Conservation (phyloP, 2,329 filamentous ascomycete species). For the Neocucurbitaria cava region DNA sequence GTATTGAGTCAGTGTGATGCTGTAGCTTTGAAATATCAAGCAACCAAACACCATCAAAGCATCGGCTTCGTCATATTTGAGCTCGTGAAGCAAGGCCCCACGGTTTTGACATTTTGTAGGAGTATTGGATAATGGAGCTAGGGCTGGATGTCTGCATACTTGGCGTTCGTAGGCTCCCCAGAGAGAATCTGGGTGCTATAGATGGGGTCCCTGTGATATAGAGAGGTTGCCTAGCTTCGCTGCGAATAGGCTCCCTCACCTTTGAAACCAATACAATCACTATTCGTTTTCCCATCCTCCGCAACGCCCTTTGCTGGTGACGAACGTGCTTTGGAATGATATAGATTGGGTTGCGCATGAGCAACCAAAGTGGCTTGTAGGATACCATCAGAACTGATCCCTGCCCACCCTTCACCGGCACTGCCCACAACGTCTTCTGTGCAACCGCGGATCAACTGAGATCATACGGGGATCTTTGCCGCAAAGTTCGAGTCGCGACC, state of each 20-base stretch:
- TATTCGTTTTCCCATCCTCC: not conserved
- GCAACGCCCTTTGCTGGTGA: not conserved
- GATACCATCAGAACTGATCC: conserved; percentile 14
- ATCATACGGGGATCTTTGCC: conserved; percentile 22
- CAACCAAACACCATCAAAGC: not conserved
- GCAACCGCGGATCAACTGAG: conserved; percentile 21
- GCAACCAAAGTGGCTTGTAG: conserved; percentile 7
- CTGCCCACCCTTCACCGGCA: conserved; percentile 20
- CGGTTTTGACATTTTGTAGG: conserved; percentile 1
- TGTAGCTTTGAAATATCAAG: conserved; percentile 1
- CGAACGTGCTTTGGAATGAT: not conserved
- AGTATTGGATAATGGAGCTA: conserved; percentile 7
- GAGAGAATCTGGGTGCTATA: conserved; percentile 12
- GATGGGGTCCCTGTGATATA: conserved; percentile 12
- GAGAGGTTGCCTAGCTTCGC: conserved; percentile 15
- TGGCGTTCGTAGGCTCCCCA: conserved; percentile 20
- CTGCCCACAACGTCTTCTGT: conserved; percentile 29
- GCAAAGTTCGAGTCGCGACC: conserved; percentile 16
- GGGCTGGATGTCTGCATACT: conserved; percentile 21
- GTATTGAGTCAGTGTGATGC: not conserved
- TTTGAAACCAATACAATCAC: conserved; percentile 10
- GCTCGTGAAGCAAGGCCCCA: not conserved
- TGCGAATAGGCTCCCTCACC: conserved; percentile 7
- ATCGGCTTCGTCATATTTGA: not conserved
- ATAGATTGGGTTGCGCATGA: not conserved